phyloP scores from a whole-genome alignment of 495 filamentous ascomycete genomes.

The Talaromyces nanjingensis region DNA sequence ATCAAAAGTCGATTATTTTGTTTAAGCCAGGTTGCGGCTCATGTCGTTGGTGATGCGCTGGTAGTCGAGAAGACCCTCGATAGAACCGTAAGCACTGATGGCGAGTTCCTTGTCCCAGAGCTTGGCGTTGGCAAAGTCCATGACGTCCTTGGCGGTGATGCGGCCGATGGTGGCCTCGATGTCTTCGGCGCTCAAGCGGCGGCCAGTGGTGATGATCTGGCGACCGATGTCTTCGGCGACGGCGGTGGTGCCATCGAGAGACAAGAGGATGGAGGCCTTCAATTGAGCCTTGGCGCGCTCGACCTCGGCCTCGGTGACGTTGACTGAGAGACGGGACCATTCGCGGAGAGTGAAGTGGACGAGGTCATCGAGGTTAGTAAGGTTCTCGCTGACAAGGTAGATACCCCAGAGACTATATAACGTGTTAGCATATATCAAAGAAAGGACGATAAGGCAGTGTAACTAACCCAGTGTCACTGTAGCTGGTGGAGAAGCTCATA shows the following conservation, averaged over 20 bases:
- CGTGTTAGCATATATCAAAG: constrained; percentile 9
- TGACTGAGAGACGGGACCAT: constrained; percentile 86
- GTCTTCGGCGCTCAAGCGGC: constrained; percentile 83
- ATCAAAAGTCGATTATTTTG: neutral
- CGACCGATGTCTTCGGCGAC: constrained; percentile 97
- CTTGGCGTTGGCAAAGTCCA: constrained; percentile 83
- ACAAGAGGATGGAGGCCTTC: constrained; percentile 94
- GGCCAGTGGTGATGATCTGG: constrained; percentile 95
- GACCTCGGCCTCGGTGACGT: constrained; percentile 81
- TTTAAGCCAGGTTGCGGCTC: constrained; percentile 56
- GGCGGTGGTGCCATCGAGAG: constrained; percentile 93
- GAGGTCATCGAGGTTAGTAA: constrained; percentile 83
- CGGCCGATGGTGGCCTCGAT: constrained; percentile 82
- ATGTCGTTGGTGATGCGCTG: constrained; percentile 82
- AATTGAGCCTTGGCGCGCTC: constrained; percentile 99
- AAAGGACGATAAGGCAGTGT: neutral
- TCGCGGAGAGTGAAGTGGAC: constrained; percentile 97
- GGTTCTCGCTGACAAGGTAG: constrained; percentile 90
- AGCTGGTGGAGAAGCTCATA: constrained; percentile 99
- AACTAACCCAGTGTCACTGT: constrained; percentile 94
- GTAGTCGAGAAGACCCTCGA: constrained; percentile 91
- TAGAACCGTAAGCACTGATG: constrained; percentile 81
- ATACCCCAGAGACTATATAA: constrained; percentile 88
- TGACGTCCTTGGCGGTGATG: constrained; percentile 95
- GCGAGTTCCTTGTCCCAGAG: constrained; percentile 97